Evolutionary conservation across 202 grass and related monocot genomes (phyloP), one percentile per base, ranked within the genome.

Genomic region (Miscanthus sacchariflorus): DNA sequence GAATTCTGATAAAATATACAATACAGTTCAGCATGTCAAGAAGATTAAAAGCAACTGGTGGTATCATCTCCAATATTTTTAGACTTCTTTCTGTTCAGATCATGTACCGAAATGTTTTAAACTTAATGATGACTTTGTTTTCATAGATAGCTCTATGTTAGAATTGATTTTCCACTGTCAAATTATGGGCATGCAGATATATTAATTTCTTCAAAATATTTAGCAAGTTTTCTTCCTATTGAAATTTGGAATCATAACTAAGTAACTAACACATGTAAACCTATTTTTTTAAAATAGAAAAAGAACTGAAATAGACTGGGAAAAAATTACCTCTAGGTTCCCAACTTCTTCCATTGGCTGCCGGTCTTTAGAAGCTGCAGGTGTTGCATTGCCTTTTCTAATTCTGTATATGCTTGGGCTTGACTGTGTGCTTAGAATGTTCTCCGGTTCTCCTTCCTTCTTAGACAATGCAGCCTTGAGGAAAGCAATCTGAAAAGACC

Each of bases 271-370:
- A 70, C 3, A 71, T 21, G 14, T 19, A 70, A 85, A 85, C 18
- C 6, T 18, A 23, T 69, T 71, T 65, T 65, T 65, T 27, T 65
- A 5, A 65, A 19, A 80, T 76, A 17, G 19, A n/a, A 80, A 78
- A 81, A 39, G 77, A 87, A 65, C 23, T 72, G 19, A 72, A 19
- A 68, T 90, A 15, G 10, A 46, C 19, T 70, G 0, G 2, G 4
- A 82, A 54, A 82, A 54, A 81, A 81, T 89, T 82, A 98, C 93
- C 95, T 95, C 87, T 72, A 95, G 63, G 61, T 93, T 98, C 52
- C 87, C 89, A 85, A 95, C 93, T 72, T 97, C 95, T 88, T 97
- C 95, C 93, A 93, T 97, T 23, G 91, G 91, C 24, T 97, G 93
- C 69, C 93, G 87, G 43, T 83, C 81, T 84, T 82, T 90, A 49